Evolutionary conservation across 306 rosid genomes (phyloP).

Genomic region (Oxytropis ochrocephala): DNA sequence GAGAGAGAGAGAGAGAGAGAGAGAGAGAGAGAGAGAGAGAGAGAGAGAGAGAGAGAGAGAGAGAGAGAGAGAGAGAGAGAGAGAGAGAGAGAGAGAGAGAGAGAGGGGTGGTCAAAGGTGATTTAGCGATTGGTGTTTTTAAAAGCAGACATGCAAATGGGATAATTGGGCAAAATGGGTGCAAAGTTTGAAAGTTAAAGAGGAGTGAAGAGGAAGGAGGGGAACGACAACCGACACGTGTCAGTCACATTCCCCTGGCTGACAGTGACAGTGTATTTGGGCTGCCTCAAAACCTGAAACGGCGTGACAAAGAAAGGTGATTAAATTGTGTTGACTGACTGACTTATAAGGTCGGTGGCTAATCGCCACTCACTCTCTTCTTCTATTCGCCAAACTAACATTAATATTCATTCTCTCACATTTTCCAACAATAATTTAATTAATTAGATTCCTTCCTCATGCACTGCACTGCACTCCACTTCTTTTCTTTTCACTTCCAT

Average conservation of each 20-base stretch:
- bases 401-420: slow-evolving; percentile 36
- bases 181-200: slow-evolving; percentile 35
- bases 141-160: slow-evolving; percentile 62
- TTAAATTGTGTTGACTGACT: slow-evolving; percentile 37
- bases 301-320: slow-evolving; percentile 33
- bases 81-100: background rate
- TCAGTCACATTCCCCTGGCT: slow-evolving; percentile 58
- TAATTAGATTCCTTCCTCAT: slow-evolving; percentile 12
- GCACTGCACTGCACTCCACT: slow-evolving; percentile 3
- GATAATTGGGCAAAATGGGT: slow-evolving; percentile 51
- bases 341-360: slow-evolving; percentile 31
- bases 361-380: slow-evolving; percentile 18
- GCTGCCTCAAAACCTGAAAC: slow-evolving; percentile 39
- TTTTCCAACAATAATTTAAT: slow-evolving; percentile 18
- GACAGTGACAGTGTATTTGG: slow-evolving; percentile 1
- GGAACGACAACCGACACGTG: slow-evolving; percentile 43
- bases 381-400: slow-evolving; percentile 1
- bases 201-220: background rate
- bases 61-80: background rate
- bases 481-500: background rate
- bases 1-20: background rate
- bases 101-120: slow-evolving; percentile 46
- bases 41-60: background rate
- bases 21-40: background rate
- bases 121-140: slow-evolving; percentile 23